Percentiles rank a stretch among this genome's conserved stretches.
phyloP scores from a whole-genome alignment of 352 stramenopile genomes.

The Phytophthora pisi region DNA sequence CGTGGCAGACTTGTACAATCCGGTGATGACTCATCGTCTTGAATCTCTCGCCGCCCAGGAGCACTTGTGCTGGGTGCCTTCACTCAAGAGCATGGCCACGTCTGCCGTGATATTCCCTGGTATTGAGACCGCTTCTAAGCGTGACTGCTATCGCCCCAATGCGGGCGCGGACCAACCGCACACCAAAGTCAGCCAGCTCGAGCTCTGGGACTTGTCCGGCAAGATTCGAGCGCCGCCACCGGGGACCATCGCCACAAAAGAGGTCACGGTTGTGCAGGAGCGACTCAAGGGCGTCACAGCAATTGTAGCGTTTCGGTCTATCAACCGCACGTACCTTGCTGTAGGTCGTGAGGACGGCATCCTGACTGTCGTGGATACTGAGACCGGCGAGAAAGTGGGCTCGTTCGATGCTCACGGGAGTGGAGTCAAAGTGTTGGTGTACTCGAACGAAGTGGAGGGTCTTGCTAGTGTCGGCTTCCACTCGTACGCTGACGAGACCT shows the following conservation, averaged over 20 bases:
- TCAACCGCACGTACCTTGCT: conserved; percentile 59
- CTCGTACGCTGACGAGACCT: conserved; percentile 73
- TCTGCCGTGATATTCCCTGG: conserved; percentile 56
- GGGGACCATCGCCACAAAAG: conserved; percentile 33
- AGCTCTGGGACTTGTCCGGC: conserved; percentile 61
- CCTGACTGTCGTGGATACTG: conserved; percentile 57
- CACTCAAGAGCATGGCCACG: conserved; percentile 53
- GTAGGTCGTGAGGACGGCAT: conserved; percentile 63
- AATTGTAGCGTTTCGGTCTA: conserved; percentile 49
- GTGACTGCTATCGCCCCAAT: conserved; percentile 43
- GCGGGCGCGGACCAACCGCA: conserved; percentile 29
- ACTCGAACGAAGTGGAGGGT: conserved; percentile 53
- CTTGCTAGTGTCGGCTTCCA: conserved; percentile 65
- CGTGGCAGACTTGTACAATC: conserved; percentile 52
- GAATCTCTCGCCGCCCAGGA: conserved; percentile 62
- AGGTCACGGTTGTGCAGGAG: conserved; percentile 42
- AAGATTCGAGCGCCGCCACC: conserved; percentile 29
- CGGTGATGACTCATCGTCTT: conserved; percentile 68
- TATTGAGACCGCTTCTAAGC: conserved; percentile 17
- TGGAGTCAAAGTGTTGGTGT: conserved; percentile 58
- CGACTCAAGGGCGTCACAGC: conserved; percentile 60
- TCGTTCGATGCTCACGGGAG: conserved; percentile 63
- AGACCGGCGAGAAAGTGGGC: conserved; percentile 49
- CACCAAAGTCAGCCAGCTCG: conserved; percentile 62
- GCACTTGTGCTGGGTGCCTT: conserved; percentile 60